Evolutionary conservation across 1,139 yeast species (phyloP), one percentile per base, ranked within the genome.

Genomic region (Candida sojae): DNA sequence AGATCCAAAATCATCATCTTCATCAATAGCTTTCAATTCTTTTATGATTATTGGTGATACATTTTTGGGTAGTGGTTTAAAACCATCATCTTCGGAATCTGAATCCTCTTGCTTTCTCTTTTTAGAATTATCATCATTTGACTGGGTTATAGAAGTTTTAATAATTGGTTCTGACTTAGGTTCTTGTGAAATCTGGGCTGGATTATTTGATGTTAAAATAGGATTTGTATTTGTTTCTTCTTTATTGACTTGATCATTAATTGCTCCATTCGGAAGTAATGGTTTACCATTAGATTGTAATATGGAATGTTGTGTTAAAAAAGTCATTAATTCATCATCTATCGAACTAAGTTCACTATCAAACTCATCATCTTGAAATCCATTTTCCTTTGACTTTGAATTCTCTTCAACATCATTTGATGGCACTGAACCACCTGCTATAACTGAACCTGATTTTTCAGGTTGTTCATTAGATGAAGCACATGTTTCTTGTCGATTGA

Each of bases 41-140:
- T 56, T 47, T 42, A 57, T 52, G 10, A 68, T 52, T 3, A 64
- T 52, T 1, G 60, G 57, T 3, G 53, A 48, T 4, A 68, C 56
- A 45, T 67, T 67, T 23, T 55, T 57, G 1, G 73, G 73, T 13
- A 68, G 58, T 21, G 52, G 53, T 51, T 67, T 59, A 49, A 62
- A 66, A 7, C 52, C 57, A 5, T 42, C 37, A n/a, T 28, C 33
- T 13, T 25, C 34, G 11, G 41, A n/a, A 10, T 21, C 37, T 30
- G 45, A 33, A 38, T 39, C 26, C 26, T 28, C 12, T 10, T 2
- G 8, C 17, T 30, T 12, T 23, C 10, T 5, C 8, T 31, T 29
- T 2, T 30, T 31, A 1, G 23, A 2, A 5, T 17, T 17, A 17
- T 17, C 21, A 17, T 17, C 21, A 17, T 17, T 17, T 17, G 21